Conservation (phyloP, 768 basidiomycete species). For the Lactarius hatsudake region DNA sequence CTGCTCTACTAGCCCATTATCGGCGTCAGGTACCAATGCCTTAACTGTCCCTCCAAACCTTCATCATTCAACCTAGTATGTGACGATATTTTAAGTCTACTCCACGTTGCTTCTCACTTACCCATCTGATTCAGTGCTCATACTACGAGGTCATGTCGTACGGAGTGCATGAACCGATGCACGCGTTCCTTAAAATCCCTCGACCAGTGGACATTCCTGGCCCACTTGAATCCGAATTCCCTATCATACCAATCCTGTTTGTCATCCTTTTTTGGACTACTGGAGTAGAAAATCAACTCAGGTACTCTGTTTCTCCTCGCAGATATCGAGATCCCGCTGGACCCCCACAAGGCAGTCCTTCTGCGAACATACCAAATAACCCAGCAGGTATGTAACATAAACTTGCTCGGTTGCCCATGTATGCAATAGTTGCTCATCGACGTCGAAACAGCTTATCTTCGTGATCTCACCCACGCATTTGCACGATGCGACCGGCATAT, state of each 20-base stretch:
- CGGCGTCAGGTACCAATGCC: conserved; percentile 86
- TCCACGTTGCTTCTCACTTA: not conserved
- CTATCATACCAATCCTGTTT: conserved; percentile 69
- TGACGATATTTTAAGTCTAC: not conserved
- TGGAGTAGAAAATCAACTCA: not conserved
- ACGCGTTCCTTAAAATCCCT: conserved; percentile 85
- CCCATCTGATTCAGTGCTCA: conserved; percentile 54
- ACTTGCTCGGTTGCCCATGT: not conserved
- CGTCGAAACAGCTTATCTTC: conserved; percentile 56
- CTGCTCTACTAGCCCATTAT: conserved; percentile 53
- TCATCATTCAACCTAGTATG: conserved; percentile 71
- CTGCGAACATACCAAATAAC: conserved; percentile 7
- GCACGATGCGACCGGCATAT: conserved; percentile 89
- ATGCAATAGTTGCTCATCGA: not conserved
- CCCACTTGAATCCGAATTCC: conserved; percentile 48
- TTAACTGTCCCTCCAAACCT: conserved; percentile 77
- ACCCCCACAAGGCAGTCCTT: conserved; percentile 37
- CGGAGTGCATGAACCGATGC: conserved; percentile 74
- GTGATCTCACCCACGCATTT: conserved; percentile 53
- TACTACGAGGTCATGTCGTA: conserved; percentile 80
- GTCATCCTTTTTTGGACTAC: conserved; percentile 27
- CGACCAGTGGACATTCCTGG: conserved; percentile 60
- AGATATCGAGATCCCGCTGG: conserved; percentile 70
- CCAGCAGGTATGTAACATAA: too few species aligned
- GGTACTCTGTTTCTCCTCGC: not conserved